Base-by-base conservation (phyloP, 2,329 filamentous ascomycete genomes). In the Alternaria arbusti region DNA sequence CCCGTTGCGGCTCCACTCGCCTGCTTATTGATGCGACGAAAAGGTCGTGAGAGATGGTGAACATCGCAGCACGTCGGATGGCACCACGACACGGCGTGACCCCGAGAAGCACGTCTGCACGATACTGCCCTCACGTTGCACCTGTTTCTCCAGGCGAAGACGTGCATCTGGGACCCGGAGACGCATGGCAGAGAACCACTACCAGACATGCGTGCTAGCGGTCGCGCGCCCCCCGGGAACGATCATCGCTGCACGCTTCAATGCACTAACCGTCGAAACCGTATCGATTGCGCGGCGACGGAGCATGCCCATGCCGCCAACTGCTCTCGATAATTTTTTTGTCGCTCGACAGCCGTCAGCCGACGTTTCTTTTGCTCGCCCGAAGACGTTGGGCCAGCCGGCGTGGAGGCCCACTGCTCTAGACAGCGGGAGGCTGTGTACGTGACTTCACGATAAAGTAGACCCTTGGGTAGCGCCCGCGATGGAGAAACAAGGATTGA, bases 251-350 rank as follows among this genome's bases (percentile, higher is more conserved):
- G 68, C 64, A 60, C 30, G 51, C 45, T 56, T 51, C 40, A 57
- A 62, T 64, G 61, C 67, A 64, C 63, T 64, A 71, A 58, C 58
- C 43, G 52, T 40, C 22, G 47, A 57, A 46, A 51, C 30, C 59
- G 54, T 72, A 72, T 71, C 70, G 71, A 73, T 73, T 72, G 67
- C 71, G 66, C 58, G 67, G 59, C 57, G 59, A 61, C 64, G 30
- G 23, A 40, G 51, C 23, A 49, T 23, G 10, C 28, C 32, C 6
- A 32, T 28, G 28, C 49, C 28, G 5, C 28, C 7, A 17, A 15
- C 49, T 15, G 15, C 10, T 23, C 17, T 57, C 44, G 22, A 57
- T 49, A 9, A 49, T 60, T 23, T 23, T 20, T 22, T 25, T 5
- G 51, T 57, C 57, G 47, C 57, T 43, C 30, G 25, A 36, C 50